Base-by-base conservation (phyloP, 345 rosid species). In the Toxicodendron radicans region DNA sequence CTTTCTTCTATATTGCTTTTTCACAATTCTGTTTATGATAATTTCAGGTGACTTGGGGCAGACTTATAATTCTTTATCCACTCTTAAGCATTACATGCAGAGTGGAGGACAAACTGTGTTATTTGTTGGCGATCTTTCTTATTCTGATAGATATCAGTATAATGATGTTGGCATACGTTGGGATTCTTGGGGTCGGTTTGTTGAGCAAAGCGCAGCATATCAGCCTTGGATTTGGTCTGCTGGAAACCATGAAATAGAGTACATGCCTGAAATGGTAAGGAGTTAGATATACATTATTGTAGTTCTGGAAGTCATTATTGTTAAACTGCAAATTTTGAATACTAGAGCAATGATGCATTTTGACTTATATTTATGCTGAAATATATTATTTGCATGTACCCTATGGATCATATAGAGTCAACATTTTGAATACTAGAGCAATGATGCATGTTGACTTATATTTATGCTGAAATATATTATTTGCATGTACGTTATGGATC, bases 211-310 rank as follows among this genome's bases (percentile, higher is more conserved):
- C 83, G 79, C 97, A 21, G 99, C 99, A 68, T 95, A 87, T 86
- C 96, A 90, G 77, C 98, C 98, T 14, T 95, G 98, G 99, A 79
- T 91, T 64, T 95, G 97, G 97, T 85, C 92, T 81, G 97, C 87
- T 74, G 98, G 99, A 76, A 95, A 93, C 80, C 99, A 95, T 63
- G 98, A 93, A 74, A 77, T 95, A 62, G 98, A 95, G 49, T 91
- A 85, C 85, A 85, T 95, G 93, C 97, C 98, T 24, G 81, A 87
- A 87, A 90, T 95, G 99, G 99, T 95, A 84, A 79, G 41, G 43
- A 80, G 6, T 70, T 18, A 56, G 38, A 24, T 51, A 30, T 7
- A 21, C 17, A 35, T 75, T 53, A 53, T 54, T 70, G 32, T 16
- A 43, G 38, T 69, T 18, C 11, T 53, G 45, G 18, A 41, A 45